Percentiles rank a stretch among this genome's conserved stretches.
phyloP scores from a whole-genome alignment of 1,284 basidiomycete genomes.

The Trichosporon faecale region DNA sequence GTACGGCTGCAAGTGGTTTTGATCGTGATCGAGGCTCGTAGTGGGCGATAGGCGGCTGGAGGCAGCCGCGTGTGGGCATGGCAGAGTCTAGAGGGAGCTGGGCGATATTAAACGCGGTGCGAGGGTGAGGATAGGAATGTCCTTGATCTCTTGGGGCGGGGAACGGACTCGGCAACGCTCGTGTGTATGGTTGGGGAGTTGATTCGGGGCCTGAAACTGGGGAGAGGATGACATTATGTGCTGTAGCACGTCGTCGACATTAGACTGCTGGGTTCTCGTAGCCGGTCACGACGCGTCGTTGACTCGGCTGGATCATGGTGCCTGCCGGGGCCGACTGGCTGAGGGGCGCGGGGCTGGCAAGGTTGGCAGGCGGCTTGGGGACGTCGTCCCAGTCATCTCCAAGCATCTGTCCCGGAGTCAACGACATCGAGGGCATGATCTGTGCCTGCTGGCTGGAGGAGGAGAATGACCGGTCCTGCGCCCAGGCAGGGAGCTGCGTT shows the following conservation, averaged over 20 bases:
- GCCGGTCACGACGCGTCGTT: background rate
- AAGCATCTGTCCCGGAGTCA: background rate
- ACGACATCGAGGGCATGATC: constrained; percentile 1
- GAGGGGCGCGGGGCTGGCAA: background rate
- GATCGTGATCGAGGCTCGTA: too few relatives aligned
- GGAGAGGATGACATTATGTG: background rate
- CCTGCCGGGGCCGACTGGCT: background rate
- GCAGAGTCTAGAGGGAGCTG: background rate
- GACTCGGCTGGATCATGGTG: background rate
- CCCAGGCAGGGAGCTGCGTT: background rate
- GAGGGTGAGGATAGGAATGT: background rate
- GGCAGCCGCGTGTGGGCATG: too few relatives aligned
- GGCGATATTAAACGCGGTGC: background rate
- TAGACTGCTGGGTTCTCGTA: background rate
- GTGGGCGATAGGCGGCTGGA: too few relatives aligned
- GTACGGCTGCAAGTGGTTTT: background rate
- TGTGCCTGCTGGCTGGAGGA: background rate
- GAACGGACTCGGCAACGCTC: background rate
- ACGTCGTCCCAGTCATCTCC: constrained; percentile 1
- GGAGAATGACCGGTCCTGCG: background rate
- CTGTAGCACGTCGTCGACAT: background rate
- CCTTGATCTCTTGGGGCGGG: background rate
- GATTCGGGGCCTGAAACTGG: background rate
- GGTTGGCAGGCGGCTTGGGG: background rate
- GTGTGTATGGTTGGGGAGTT: background rate